Evolutionary conservation across 306 rosid genomes (phyloP).

Genomic region (Cicer pinnatifidum): DNA sequence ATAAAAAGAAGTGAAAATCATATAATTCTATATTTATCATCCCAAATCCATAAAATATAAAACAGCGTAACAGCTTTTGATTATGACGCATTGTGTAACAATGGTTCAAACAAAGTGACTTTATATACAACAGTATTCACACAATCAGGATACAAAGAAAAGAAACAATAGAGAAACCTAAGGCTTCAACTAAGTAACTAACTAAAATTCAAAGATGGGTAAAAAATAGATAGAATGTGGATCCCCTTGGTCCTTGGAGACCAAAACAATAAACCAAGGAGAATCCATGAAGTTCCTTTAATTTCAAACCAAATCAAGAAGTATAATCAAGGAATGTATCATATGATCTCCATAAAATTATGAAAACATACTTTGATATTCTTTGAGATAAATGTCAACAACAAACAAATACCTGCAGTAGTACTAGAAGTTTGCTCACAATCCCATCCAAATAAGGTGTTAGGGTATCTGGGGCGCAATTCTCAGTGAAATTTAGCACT

Average conservation of each 20-base stretch:
- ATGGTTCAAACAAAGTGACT: constrained; percentile 14
- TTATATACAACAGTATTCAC: constrained; percentile 1
- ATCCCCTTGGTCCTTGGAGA: not conserved
- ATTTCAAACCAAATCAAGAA: constrained; percentile 10
- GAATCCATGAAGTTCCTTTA: constrained; percentile 9
- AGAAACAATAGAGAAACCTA: not conserved
- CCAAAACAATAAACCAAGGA: constrained; percentile 5
- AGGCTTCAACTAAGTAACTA: constrained; percentile 23
- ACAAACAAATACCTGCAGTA: constrained; percentile 64
- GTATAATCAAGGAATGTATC: constrained; percentile 20
- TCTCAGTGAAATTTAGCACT: constrained; percentile 73
- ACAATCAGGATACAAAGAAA: constrained; percentile 20
- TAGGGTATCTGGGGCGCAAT: constrained; percentile 69
- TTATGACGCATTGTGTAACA: constrained; percentile 31
- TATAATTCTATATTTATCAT: constrained; percentile 3
- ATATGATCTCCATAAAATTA: constrained; percentile 18
- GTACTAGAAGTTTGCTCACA: constrained; percentile 73
- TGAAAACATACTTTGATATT: constrained; percentile 8
- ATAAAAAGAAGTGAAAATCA: constrained; percentile 1
- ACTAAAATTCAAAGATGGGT: constrained; percentile 3
- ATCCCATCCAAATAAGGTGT: constrained; percentile 74
- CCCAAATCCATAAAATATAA: constrained; percentile 28
- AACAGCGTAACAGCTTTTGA: not conserved
- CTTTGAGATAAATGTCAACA: constrained; percentile 5
- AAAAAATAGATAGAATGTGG: constrained; percentile 8